phyloP scores from a whole-genome alignment of 805 yeast genomes.

The Kazachstania psychrophila region DNA sequence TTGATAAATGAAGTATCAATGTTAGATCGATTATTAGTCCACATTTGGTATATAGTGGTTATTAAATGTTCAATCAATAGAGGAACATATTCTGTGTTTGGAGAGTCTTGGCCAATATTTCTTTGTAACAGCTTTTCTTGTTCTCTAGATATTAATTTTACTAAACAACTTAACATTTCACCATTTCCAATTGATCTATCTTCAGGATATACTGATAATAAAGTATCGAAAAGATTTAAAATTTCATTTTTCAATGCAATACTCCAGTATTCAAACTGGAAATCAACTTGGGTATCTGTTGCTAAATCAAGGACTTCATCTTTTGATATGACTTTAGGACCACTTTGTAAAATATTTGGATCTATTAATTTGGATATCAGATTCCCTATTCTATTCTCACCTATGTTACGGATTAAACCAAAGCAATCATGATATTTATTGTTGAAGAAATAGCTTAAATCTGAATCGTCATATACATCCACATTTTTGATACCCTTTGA shows the following conservation, averaged over 20 bases:
- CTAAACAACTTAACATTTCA: constrained; percentile 19
- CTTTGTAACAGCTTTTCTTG: constrained; percentile 27
- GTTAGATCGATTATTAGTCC: constrained; percentile 12
- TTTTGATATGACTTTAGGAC: constrained; percentile 23
- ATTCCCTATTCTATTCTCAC: constrained; percentile 18
- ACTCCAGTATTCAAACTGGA: constrained; percentile 20
- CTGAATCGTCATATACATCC: background rate
- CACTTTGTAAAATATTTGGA: constrained; percentile 14
- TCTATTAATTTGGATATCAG: constrained; percentile 17
- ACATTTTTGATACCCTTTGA: constrained; percentile 12
- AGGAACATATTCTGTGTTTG: constrained; percentile 11
- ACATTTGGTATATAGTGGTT: constrained; percentile 14
- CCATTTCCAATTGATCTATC: constrained; percentile 13
- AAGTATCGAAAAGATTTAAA: constrained; percentile 41
- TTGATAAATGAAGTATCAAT: constrained; percentile 19
- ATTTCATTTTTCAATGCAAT: constrained; percentile 35
- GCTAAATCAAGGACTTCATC: constrained; percentile 12
- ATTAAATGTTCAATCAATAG: constrained; percentile 17
- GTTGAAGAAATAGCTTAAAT: constrained; percentile 3
- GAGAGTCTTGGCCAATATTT: constrained; percentile 18
- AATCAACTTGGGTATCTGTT: constrained; percentile 5
- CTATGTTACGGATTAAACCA: constrained; percentile 24
- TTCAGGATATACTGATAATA: constrained; percentile 17
- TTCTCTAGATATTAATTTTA: constrained; percentile 26
- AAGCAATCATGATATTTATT: constrained; percentile 14